Conservation (phyloP, 768 basidiomycete species). For the Psilocybe subaeruginosa region DNA sequence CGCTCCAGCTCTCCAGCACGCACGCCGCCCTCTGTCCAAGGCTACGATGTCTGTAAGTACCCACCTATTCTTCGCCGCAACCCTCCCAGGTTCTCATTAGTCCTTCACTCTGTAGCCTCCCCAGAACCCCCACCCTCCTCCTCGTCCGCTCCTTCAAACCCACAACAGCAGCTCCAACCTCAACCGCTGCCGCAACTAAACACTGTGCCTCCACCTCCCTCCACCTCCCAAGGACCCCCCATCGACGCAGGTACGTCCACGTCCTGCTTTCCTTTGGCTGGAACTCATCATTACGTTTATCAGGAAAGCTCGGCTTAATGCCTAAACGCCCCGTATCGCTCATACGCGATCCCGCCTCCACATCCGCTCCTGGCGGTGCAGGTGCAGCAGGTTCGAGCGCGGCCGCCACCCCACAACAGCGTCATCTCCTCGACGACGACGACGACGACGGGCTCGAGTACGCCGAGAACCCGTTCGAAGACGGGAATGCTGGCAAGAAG, state of each 20-base stretch:
- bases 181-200: constrained; percentile 14
- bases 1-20: constrained; percentile 1
- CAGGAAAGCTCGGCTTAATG: constrained; percentile 70
- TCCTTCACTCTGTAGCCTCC: neutral
- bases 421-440: constrained; percentile 2
- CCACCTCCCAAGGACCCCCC: constrained; percentile 2
- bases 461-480: constrained; percentile 17
- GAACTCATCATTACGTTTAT: neutral
- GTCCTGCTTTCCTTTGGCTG: neutral
- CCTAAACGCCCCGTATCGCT: constrained; percentile 75
- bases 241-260: constrained; percentile 15
- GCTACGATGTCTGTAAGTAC: constrained; percentile 20
- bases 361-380: no score
- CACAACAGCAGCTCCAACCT: constrained; percentile 15
- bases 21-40: constrained; percentile 9
- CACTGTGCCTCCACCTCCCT: constrained; percentile 12
- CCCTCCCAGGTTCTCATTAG: neutral
- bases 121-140: constrained; percentile 4
- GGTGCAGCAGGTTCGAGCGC: no score
- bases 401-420: neutral
- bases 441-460: constrained; percentile 17
- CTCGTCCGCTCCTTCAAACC: neutral
- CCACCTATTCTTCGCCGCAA: neutral
- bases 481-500: constrained; percentile 2
- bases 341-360: constrained; percentile 22